Conservation (phyloP, 345 rosid species). For the Salix purpurea region DNA sequence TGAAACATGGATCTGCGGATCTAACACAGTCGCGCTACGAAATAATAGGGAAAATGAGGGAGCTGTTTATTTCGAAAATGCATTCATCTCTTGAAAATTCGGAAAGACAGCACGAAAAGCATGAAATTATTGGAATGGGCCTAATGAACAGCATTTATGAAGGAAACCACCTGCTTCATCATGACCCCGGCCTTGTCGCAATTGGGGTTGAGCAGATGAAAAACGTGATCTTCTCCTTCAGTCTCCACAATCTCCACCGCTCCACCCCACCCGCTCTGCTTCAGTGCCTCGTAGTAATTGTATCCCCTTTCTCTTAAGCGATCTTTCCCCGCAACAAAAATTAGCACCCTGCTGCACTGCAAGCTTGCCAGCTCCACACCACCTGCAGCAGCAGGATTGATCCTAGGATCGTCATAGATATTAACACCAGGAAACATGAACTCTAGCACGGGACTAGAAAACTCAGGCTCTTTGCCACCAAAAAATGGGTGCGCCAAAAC, state of each 20-base stretch:
- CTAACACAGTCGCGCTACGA: no score
- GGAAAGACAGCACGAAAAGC: background rate
- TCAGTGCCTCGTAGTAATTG: constrained; percentile 27
- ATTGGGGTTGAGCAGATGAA: constrained; percentile 32
- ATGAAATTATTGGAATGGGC: background rate
- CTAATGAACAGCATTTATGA: constrained; percentile 1
- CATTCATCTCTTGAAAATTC: background rate
- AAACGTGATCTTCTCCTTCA: constrained; percentile 33
- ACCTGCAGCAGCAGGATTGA: background rate
- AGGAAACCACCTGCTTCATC: constrained; percentile 22
- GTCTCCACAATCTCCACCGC: constrained; percentile 24
- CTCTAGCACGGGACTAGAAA: background rate
- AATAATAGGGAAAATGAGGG: background rate
- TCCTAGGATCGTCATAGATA: background rate
- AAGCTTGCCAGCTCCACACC: background rate
- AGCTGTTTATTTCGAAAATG: background rate
- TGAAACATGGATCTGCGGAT: no score
- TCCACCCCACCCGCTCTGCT: constrained; percentile 31
- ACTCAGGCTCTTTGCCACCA: constrained; percentile 9
- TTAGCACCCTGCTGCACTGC: constrained; percentile 19
- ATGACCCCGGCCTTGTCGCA: constrained; percentile 23
- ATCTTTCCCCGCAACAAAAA: constrained; percentile 41
- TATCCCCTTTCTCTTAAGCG: constrained; percentile 17
- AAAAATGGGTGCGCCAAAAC: constrained; percentile 23
- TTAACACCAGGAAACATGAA: background rate